Conservation (phyloP, 306 rosid genomes). For the apple (Malus domestica) region DNA sequence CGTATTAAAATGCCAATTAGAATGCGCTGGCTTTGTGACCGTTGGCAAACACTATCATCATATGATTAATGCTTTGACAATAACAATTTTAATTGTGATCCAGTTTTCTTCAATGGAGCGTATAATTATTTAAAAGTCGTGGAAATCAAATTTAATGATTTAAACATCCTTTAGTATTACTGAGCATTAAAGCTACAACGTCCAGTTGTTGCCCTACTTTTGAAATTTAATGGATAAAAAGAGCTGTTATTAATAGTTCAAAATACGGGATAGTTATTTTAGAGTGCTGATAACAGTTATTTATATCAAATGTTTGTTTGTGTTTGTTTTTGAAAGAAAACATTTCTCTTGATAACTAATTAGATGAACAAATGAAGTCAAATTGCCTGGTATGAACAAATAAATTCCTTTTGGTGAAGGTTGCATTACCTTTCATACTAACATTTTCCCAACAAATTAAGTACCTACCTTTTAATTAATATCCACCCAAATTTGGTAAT, state of each 20-base stretch:
- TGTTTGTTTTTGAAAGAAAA: neutral
- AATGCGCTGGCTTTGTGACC: neutral
- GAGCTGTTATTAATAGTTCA: too few species aligned
- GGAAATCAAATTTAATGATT: too few species aligned
- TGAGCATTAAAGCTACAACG: rapidly evolving
- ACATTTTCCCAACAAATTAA: neutral
- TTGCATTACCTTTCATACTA: neutral
- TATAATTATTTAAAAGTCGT: too few species aligned
- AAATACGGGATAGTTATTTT: too few species aligned
- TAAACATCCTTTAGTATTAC: too few species aligned
- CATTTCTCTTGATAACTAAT: neutral
- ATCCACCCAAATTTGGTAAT: neutral
- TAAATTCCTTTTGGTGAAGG: neutral
- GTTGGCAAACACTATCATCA: neutral
- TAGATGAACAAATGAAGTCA: neutral
- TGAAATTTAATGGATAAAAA: too few species aligned
- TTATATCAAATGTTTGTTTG: neutral
- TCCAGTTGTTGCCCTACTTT: too few species aligned
- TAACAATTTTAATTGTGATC: neutral
- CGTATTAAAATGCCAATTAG: neutral
- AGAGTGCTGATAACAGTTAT: too few species aligned
- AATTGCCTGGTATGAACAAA: neutral
- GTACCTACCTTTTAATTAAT: neutral
- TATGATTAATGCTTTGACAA: neutral
- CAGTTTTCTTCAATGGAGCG: neutral